These are phyloP conservation scores for Penicillium sp. DNA, from an alignment of 2,329 filamentous ascomycete species.

Conservation along the genomic window DNA sequence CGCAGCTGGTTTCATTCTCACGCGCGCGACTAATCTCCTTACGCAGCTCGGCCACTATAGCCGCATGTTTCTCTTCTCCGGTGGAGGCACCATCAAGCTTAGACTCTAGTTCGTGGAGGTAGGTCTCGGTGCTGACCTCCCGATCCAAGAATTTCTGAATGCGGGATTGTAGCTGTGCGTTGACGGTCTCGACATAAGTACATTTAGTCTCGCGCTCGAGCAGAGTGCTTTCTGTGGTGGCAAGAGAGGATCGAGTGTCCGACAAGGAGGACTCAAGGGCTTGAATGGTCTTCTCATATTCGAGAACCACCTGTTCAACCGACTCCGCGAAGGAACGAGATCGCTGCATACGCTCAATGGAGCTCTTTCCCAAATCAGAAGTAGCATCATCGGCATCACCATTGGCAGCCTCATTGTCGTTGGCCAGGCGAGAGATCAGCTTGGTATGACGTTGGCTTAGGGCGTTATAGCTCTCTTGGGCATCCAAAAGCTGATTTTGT, in stretches of 20 bases:
- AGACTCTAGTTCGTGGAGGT: constrained; percentile 86
- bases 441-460: constrained; percentile 93
- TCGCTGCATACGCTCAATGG: constrained; percentile 85
- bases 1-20: constrained; percentile 86
- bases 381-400: constrained; percentile 46
- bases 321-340: constrained; percentile 96
- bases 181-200: constrained; percentile 90
- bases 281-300: constrained; percentile 99
- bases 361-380: constrained; percentile 72
- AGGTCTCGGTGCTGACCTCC: constrained; percentile 87
- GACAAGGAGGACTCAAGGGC: constrained; percentile 88
- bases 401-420: constrained; percentile 67
- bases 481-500: constrained; percentile 89
- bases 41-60: constrained; percentile 81
- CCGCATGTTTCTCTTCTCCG: constrained; percentile 89
- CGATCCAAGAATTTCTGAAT: constrained; percentile 93
- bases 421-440: constrained; percentile 90
- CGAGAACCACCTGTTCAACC: constrained; percentile 92
- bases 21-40: constrained; percentile 87
- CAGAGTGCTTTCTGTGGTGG: constrained; percentile 81
- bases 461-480: constrained; percentile 91
- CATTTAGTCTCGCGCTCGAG: constrained; percentile 94
- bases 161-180: constrained; percentile 83
- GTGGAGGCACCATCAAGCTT: constrained; percentile 89
- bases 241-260: constrained; percentile 80